Evolutionary conservation across 805 yeast genomes (phyloP).

Genomic region (Blastobotrys chiropterorum): DNA sequence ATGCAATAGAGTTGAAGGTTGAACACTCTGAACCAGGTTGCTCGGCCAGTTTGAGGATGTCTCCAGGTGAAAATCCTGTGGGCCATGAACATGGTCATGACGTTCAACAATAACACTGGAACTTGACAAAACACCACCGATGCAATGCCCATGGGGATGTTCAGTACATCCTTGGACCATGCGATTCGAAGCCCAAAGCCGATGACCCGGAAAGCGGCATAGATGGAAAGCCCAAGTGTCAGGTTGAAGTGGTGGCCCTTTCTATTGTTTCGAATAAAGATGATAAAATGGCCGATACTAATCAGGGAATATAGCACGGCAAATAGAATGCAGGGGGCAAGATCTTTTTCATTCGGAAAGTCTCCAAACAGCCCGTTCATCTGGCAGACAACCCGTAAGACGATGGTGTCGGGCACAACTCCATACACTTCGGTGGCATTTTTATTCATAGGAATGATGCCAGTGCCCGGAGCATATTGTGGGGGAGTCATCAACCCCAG

Average conservation of each 20-base stretch:
- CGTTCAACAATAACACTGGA: constrained; percentile 52
- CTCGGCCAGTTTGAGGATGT: constrained; percentile 64
- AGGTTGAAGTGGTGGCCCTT: constrained; percentile 59
- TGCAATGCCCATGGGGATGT: constrained; percentile 47
- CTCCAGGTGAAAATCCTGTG: constrained; percentile 72
- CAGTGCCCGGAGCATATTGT: constrained; percentile 1
- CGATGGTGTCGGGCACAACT: neutral
- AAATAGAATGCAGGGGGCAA: constrained; percentile 56
- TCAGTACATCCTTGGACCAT: constrained; percentile 50
- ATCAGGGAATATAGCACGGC: constrained; percentile 46
- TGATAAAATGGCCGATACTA: constrained; percentile 38
- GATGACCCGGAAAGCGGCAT: constrained; percentile 46
- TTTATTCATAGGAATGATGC: neutral
- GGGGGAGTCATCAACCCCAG: constrained; percentile 3
- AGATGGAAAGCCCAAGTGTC: constrained; percentile 47
- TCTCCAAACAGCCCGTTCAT: constrained; percentile 49
- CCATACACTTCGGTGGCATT: constrained; percentile 1
- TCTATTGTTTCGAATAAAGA: constrained; percentile 43
- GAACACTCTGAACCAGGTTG: constrained; percentile 33
- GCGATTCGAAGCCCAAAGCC: constrained; percentile 54
- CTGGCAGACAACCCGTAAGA: neutral
- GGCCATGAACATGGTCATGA: constrained; percentile 57
- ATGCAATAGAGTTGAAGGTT: constrained; percentile 45
- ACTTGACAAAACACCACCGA: constrained; percentile 50
- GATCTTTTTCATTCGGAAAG: constrained; percentile 49